These are phyloP conservation scores for Termitomyces sp. DNA, from an alignment of 768 basidiomycete genomes.

Conservation along the genomic window DNA sequence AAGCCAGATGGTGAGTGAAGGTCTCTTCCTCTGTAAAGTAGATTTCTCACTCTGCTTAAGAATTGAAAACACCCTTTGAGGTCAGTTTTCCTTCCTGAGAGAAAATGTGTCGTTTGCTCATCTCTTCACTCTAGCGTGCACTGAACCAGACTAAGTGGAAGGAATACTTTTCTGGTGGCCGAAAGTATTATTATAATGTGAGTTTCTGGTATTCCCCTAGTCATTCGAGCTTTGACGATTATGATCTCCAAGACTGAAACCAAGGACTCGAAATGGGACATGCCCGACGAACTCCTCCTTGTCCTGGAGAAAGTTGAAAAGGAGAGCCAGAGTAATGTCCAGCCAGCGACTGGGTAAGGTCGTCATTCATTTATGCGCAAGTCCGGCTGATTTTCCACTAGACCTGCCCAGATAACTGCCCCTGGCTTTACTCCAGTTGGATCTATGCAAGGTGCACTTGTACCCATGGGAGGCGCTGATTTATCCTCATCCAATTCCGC, in stretches of 20 bases:
- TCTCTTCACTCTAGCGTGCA: conserved; percentile 55
- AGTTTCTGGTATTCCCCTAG: conserved; percentile 13
- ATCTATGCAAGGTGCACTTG: conserved; percentile 48
- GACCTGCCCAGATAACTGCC: conserved; percentile 30
- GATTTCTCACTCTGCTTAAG: conserved; percentile 29
- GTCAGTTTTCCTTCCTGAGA: conserved; percentile 31
- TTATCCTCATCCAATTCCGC: conserved; percentile 43
- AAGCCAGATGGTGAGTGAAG: conserved; percentile 80
- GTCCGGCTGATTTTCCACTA: conserved; percentile 7
- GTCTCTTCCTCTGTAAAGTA: neutral
- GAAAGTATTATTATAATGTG: conserved; percentile 90
- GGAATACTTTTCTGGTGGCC: conserved; percentile 88
- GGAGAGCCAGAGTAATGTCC: conserved; percentile 41
- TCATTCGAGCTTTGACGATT: conserved; percentile 1
- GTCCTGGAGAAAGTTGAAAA: conserved; percentile 83
- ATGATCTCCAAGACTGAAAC: conserved; percentile 56
- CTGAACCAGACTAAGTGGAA: conserved; percentile 91
- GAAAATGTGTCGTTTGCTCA: conserved; percentile 8
- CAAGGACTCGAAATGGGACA: conserved; percentile 97
- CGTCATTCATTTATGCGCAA: neutral
- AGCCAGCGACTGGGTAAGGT: conserved; percentile 28
- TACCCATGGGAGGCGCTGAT: conserved; percentile 47
- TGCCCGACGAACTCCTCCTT: conserved; percentile 89
- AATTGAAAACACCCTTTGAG: conserved; percentile 90
- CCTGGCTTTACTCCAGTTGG: conserved; percentile 39